Base-by-base conservation (phyloP, 2,329 filamentous ascomycete genomes). In the Calcarisporium arbuscula region DNA sequence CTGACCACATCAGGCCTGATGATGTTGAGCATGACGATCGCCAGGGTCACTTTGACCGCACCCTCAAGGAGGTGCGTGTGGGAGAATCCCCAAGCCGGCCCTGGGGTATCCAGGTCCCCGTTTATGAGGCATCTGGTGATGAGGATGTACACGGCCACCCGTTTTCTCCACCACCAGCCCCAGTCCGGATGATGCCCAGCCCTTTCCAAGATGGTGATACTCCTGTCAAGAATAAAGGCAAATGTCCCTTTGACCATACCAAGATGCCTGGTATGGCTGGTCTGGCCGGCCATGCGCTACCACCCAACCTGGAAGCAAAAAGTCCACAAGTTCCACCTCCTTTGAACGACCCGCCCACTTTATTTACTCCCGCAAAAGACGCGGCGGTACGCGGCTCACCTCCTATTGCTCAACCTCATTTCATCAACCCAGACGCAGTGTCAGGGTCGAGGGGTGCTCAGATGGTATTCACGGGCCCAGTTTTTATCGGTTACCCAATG, bases 31-130 rank as follows among this genome's bases (percentile, higher is more conserved):
- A 74, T 4, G 72, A 71, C 3, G 74, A 80, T 28, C 74, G 87
- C 37, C 70, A 79, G 43, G 72, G 80, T 38, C 84, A 81, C 50
- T 95, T 95, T 54, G 87, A 94, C 46, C 76, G 89, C 28, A 80
- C 85, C 0, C 59, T 96, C 34, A 86, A 90, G 53, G 90, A 95
- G 49, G 77, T 96, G 8, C 74, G 90, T n/a, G 80, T 96, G 16
- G 90, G 90, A 28, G 90, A 96, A 60, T 94, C 86, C 11, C 90
- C 90, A 5, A 94, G 85, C 57, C 74, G 90, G 28, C 90, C 90
- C 11, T 95, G 89, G 89, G 89, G 89, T 6, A 94, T 95, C 34
- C 77, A 78, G 5, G 81, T 95, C 1, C 89, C 89, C 4, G 58
- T 76, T 23, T 67, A 72, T 42, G 65, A 72, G 32, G 43, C 55